Evolutionary conservation across 1,139 yeast genomes (phyloP).

Genomic region (Pichia norvegensis): DNA sequence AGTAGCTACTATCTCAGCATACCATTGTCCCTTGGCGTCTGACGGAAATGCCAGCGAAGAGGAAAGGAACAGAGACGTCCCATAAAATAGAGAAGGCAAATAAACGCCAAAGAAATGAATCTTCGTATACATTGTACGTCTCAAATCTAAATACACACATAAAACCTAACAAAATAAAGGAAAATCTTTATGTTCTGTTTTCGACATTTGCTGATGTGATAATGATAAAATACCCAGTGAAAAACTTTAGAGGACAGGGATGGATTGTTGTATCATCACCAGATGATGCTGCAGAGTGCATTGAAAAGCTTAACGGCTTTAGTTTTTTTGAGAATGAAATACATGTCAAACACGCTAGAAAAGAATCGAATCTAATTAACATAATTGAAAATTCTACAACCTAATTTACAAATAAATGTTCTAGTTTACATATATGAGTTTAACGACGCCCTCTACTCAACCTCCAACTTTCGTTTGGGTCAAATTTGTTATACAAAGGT

Average conservation of each 20-base stretch:
- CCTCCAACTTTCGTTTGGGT: conserved; percentile 33
- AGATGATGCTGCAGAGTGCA: conserved; percentile 47
- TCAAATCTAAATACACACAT: conserved; percentile 62
- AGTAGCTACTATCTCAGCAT: no score
- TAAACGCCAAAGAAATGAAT: conserved; percentile 8
- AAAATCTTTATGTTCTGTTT: conserved; percentile 53
- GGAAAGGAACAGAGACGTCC: neutral
- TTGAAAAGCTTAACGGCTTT: conserved; percentile 39
- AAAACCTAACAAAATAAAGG: conserved; percentile 38
- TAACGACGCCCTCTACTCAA: conserved; percentile 26
- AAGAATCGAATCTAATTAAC: conserved; percentile 9
- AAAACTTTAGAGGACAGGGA: conserved; percentile 67
- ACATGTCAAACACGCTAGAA: conserved; percentile 33
- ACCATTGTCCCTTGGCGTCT: no score
- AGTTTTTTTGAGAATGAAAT: conserved; percentile 52
- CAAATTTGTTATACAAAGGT: conserved; percentile 43
- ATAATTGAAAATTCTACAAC: neutral
- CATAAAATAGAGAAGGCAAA: neutral
- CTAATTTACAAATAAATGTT: neutral
- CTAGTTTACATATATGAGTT: neutral
- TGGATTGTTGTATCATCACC: conserved; percentile 50
- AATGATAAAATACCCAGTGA: conserved; percentile 42
- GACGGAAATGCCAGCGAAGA: neutral
- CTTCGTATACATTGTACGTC: conserved; percentile 42
- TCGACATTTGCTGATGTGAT: conserved; percentile 63